Evolutionary conservation across 768 basidiomycete species (phyloP).

Genomic region (Candolleomyces eurysporus): DNA sequence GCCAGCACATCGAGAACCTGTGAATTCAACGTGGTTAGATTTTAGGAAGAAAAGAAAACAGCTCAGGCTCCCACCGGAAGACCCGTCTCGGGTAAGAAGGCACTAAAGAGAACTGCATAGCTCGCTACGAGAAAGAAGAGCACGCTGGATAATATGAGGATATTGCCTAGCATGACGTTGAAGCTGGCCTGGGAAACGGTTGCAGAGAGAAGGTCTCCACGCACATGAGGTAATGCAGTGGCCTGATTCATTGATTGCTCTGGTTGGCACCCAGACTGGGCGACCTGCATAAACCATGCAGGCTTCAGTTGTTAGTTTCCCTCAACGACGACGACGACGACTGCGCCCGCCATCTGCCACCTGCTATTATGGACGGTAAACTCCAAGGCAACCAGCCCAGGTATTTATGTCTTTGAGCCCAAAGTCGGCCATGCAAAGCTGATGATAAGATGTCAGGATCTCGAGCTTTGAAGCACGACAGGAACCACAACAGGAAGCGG

Average conservation of each 20-base stretch:
- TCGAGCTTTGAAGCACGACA: no score
- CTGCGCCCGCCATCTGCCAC: no score
- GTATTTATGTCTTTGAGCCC: neutral
- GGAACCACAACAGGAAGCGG: no score
- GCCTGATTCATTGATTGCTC: neutral
- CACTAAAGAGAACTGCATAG: slow-evolving; percentile 65
- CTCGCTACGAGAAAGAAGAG: slow-evolving; percentile 56
- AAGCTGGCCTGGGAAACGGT: neutral
- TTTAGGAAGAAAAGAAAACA: neutral
- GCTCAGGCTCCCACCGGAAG: slow-evolving; percentile 41
- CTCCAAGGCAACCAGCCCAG: neutral
- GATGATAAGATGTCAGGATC: no score
- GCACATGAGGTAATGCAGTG: neutral
- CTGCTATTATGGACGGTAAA: neutral
- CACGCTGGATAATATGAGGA: slow-evolving; percentile 43
- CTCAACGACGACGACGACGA: neutral
- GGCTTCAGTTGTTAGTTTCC: neutral
- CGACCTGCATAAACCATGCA: neutral
- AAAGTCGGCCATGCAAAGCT: neutral
- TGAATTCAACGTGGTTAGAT: neutral
- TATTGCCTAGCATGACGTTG: slow-evolving; percentile 34
- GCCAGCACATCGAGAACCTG: slow-evolving; percentile 67
- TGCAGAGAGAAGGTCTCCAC: neutral
- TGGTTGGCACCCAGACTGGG: neutral
- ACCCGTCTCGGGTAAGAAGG: slow-evolving; percentile 55